phyloP scores from a whole-genome alignment of 805 yeast genomes.

The Starmerella asiatica region DNA sequence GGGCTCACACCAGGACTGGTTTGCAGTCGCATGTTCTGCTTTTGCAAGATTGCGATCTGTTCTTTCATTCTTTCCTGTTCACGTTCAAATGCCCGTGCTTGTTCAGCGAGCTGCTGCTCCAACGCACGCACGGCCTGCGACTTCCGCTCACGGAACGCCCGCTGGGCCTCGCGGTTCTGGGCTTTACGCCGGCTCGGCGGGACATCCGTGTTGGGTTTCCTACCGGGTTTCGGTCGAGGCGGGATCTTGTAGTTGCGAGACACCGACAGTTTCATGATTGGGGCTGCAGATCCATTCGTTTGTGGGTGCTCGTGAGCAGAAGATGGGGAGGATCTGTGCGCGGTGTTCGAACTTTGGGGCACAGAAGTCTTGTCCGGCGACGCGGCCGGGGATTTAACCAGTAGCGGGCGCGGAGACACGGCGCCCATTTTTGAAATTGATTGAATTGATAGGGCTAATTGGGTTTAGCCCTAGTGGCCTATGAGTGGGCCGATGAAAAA shows the following conservation, averaged over 20 bases:
- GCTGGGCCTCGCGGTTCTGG: conserved; percentile 76
- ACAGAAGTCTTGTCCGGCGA: neutral
- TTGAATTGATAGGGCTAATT: conserved; percentile 1
- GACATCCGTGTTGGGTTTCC: conserved; percentile 55
- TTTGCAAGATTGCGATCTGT: conserved; percentile 54
- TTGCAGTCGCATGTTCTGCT: conserved; percentile 32
- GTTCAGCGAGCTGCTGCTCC: conserved; percentile 89
- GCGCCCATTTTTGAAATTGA: conserved; percentile 6
- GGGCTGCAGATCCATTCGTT: neutral
- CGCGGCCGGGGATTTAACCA: conserved; percentile 4
- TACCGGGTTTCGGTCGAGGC: conserved; percentile 58
- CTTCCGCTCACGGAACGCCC: conserved; percentile 65
- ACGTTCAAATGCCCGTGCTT: conserved; percentile 53
- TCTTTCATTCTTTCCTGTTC: conserved; percentile 72
- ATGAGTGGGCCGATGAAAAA: conserved; percentile 17
- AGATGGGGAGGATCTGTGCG: conserved; percentile 7
- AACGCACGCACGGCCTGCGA: conserved; percentile 41
- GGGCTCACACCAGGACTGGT: neutral
- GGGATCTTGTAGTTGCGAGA: conserved; percentile 76
- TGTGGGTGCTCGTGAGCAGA: neutral
- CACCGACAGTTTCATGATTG: conserved; percentile 29
- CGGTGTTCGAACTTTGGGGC: neutral
- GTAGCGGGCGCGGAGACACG: conserved; percentile 11
- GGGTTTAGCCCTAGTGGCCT: too few species aligned
- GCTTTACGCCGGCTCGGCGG: conserved; percentile 45